Base-by-base conservation (phyloP, 305 asterid species). In the Rubia balearica region DNA sequence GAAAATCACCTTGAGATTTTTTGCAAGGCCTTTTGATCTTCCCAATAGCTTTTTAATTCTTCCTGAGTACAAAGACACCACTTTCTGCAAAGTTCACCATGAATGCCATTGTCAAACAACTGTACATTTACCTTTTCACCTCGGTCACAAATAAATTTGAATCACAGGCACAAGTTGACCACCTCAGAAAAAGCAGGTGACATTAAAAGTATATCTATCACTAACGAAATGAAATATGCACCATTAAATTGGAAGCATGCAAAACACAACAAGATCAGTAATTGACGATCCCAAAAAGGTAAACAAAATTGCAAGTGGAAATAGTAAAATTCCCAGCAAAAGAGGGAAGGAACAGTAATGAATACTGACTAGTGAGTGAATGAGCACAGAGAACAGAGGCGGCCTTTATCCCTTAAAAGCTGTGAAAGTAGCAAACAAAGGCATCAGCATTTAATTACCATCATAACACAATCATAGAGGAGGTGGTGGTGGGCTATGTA, bases 1-100 rank as follows among this genome's bases (percentile, higher is more conserved):
- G 86, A 85, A 85, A 66, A 90, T 82, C 76, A 88, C 87, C 90
- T 90, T 92, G 40, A 85, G 72, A 73, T 74, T 75, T 1, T 66
- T 70, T 2, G 72, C 42, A 33, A 30, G 69, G 6, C 83, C 82
- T 77, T 81, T 78, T 8, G 91, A 79, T 79, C 83, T 85, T 10
- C 84, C 49, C 3, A 92, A 68, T 69, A 90, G 48, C 65, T 77
- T 83, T 21, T 72, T 77, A 45, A 92, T 82, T 71, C 82, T 86
- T 68, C 87, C 86, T 0, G 92, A 88, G 72, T 87, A 86, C 14
- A 75, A 77, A 40, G 92, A 88, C 16, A 92, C 53, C 57, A 90
- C 74, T 24, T 79, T 71, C 98, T 92, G 78, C 89, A 85, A 62
- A 75, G 61, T 67, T 70, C 19, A 61, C 69, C 19, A 69, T n/a